These are phyloP conservation scores for Amanita bisporigera DNA, from an alignment of 1,284 basidiomycete genomes.

Conservation along the genomic window DNA sequence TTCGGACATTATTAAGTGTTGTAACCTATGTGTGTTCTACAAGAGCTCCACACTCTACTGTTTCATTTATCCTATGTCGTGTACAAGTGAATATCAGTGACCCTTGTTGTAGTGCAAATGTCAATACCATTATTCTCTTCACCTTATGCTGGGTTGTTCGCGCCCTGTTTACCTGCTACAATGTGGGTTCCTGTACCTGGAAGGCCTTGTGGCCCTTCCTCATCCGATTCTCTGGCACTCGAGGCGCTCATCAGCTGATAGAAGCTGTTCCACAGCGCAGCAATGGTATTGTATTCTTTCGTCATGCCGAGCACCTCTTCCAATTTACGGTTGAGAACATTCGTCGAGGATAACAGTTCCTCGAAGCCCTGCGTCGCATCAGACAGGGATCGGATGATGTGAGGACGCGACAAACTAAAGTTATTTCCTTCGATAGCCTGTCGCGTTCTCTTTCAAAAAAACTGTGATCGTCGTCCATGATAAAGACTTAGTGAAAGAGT, in stretches of 20 bases:
- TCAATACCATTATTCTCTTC: background rate
- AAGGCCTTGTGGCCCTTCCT: conserved; percentile 47
- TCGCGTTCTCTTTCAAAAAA: conserved; percentile 85
- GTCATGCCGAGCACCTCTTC: conserved; percentile 94
- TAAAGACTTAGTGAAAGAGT: background rate
- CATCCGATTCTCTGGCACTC: conserved; percentile 34
- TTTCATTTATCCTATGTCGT: conserved; percentile 44
- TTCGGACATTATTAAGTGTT: conserved; percentile 24
- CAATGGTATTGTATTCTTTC: conserved; percentile 91
- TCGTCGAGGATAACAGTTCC: conserved; percentile 83
- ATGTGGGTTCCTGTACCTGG: conserved; percentile 75
- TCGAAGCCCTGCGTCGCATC: conserved; percentile 77
- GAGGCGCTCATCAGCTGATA: conserved; percentile 73
- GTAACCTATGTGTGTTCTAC: conserved; percentile 38
- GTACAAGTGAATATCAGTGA: conserved; percentile 57
- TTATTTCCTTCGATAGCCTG: conserved; percentile 72
- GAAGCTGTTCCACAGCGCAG: conserved; percentile 85
- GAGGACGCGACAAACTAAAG: conserved; percentile 55
- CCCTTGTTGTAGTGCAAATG: conserved; percentile 23
- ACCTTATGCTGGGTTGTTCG: conserved; percentile 16
- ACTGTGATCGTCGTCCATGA: conserved; percentile 57
- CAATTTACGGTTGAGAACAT: conserved; percentile 89
- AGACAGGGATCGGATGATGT: background rate
- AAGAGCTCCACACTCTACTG: conserved; percentile 1
- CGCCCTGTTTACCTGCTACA: conserved; percentile 46